Evolutionary conservation across 2,329 filamentous ascomycete genomes (phyloP).

Genomic region (Fusarium mexicanum): DNA sequence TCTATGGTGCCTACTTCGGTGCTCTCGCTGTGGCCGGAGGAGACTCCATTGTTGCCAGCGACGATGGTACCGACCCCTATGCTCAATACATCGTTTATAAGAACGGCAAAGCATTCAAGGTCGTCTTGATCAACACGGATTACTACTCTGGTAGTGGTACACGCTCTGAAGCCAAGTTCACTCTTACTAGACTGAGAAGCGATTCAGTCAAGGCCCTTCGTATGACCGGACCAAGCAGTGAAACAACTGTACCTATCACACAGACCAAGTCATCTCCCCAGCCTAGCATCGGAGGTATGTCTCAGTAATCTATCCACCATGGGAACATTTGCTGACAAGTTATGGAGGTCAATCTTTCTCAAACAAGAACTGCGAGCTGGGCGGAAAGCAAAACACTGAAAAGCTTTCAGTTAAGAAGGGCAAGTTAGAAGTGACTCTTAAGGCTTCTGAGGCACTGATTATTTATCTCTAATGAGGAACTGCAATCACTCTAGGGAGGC

Average conservation of each 20-base stretch:
- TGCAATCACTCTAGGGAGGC: neutral
- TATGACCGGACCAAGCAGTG: neutral
- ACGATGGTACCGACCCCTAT: neutral
- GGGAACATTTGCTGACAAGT: neutral
- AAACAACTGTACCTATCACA: neutral
- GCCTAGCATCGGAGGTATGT: neutral
- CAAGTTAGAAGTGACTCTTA: neutral
- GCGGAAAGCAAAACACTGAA: neutral
- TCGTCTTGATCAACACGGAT: neutral
- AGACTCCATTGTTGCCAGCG: neutral
- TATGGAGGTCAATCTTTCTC: neutral
- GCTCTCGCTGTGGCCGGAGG: neutral
- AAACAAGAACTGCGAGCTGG: neutral
- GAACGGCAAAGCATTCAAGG: neutral
- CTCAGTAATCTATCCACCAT: fast-evolving
- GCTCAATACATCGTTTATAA: neutral
- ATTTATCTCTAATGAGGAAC: neutral
- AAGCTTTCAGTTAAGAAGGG: neutral
- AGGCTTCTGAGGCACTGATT: neutral
- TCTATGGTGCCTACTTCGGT: neutral
- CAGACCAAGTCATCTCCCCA: neutral
- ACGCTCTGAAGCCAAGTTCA: neutral
- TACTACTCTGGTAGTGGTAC: neutral
- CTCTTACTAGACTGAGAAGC: neutral
- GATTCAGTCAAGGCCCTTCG: neutral